These are phyloP conservation scores for Colletotrichum sp. DNA, from an alignment of 2,329 filamentous ascomycete species.

Conservation along the genomic window DNA sequence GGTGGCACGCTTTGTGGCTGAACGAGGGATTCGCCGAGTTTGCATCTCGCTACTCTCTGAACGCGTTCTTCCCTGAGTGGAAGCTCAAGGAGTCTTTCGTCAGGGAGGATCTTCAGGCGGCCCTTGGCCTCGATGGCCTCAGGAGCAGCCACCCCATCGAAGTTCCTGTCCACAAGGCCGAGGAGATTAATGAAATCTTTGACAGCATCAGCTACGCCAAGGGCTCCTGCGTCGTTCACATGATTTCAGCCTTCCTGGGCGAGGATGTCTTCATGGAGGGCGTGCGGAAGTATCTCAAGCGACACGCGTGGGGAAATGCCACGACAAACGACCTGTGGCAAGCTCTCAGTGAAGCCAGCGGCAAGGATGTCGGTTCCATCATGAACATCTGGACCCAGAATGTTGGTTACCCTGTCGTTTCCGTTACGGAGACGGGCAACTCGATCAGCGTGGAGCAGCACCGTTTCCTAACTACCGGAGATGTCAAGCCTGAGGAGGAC, in stretches of 20 bases:
- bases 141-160: slow-evolving; percentile 97
- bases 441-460: slow-evolving; percentile 92
- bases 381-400: slow-evolving; percentile 99
- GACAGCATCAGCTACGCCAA: slow-evolving; percentile 98
- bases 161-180: slow-evolving; percentile 91
- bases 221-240: slow-evolving; percentile 92
- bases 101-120: slow-evolving; percentile 88
- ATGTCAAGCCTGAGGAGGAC: slow-evolving; percentile 93
- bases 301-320: slow-evolving; percentile 96
- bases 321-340: slow-evolving; percentile 91
- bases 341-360: slow-evolving; percentile 84
- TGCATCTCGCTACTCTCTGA: slow-evolving; percentile 72
- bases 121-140: slow-evolving; percentile 85
- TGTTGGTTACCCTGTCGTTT: slow-evolving; percentile 90
- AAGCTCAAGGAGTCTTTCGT: slow-evolving; percentile 98
- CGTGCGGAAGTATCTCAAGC: slow-evolving; percentile 88
- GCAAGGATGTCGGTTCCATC: slow-evolving; percentile 86
- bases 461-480: slow-evolving; percentile 89
- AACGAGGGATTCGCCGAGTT: slow-evolving; percentile 84
- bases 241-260: slow-evolving; percentile 95
- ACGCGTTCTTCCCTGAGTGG: slow-evolving; percentile 96
- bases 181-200: slow-evolving; percentile 98
- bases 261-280: slow-evolving; percentile 94
- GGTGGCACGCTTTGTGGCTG: slow-evolving; percentile 97
- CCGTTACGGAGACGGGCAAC: slow-evolving; percentile 73